phyloP scores from a whole-genome alignment of 208 protist genomes.

The Trypanosoma melophagium region DNA sequence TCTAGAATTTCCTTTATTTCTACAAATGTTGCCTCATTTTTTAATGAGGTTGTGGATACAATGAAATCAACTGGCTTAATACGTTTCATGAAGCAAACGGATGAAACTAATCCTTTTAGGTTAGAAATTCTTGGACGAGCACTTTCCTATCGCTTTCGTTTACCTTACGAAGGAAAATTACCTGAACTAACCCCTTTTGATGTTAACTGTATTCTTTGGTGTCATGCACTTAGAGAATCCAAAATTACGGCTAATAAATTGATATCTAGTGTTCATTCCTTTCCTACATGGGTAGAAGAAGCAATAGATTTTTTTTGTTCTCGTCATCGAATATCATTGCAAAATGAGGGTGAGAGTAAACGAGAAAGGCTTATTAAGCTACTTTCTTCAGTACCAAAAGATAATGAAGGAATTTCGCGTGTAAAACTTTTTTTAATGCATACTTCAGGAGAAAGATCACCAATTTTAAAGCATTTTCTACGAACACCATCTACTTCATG shows the following conservation, averaged over 20 bases:
- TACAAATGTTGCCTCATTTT: constrained; percentile 34
- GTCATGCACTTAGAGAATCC: constrained; percentile 56
- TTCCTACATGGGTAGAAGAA: constrained; percentile 46
- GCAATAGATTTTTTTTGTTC: constrained; percentile 44
- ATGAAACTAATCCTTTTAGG: constrained; percentile 19
- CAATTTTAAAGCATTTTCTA: constrained; percentile 32
- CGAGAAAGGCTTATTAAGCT: constrained; percentile 36
- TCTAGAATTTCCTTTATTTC: constrained; percentile 48
- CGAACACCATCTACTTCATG: constrained; percentile 41
- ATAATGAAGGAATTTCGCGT: constrained; percentile 30
- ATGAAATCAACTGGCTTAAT: constrained; percentile 40
- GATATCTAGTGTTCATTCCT: constrained; percentile 30
- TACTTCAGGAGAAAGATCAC: constrained; percentile 28
- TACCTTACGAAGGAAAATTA: constrained; percentile 27
- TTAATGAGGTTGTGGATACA: constrained; percentile 31
- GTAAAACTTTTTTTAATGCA: constrained; percentile 50
- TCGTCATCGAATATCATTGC: constrained; percentile 40
- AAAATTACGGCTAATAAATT: constrained; percentile 29
- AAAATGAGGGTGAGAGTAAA: constrained; percentile 22
- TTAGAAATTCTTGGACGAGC: constrained; percentile 59
- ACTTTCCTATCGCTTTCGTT: constrained; percentile 63
- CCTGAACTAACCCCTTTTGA: constrained; percentile 51
- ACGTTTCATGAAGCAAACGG: constrained; percentile 21
- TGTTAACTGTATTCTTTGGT: constrained; percentile 75
- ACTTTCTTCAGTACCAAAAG: constrained; percentile 38